Evolutionary conservation across 1,284 basidiomycete genomes (phyloP), one percentile per base, ranked within the genome.

Genomic region (Entoloma clypeatum): DNA sequence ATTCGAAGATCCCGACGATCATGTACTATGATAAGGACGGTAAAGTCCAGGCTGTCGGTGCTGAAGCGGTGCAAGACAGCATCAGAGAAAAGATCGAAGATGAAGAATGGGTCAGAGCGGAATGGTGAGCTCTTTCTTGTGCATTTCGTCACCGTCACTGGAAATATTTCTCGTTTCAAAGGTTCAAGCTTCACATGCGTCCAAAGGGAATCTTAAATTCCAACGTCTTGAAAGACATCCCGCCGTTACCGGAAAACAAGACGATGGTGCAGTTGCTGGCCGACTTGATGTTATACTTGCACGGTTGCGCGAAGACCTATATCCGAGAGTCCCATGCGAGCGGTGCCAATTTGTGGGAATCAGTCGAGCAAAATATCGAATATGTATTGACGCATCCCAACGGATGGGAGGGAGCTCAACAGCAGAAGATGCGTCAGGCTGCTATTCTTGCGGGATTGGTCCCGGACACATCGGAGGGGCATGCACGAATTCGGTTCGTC

Each of bases 201-300:
- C 50, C 50, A 5, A 43, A 41, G 24, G 29, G 23, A 13, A 41
- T 42, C 7, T 31, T 29, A 10, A 17, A 24, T 29, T 37, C 46
- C 14, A 27, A 39, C 8, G 23, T 44, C 10, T 10, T 41, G 11
- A 37, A 54, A 7, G 54, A 60, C 7, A 50, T 74, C 5, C 68
- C 66, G 0, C 56, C 61, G 0, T 63, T 78, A 7, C 74, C 75
- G 0, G 45, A 51, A 0, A 57, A 60, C 23, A 73, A 67, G 53
- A 59, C 63, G 0, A 64, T 67, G 2, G 43, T 67, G 0, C 58
- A 72, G n/a, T 55, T 79, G 28, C 61, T 75, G 9, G 58, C 64
- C 1, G 77, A 79, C 49, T 77, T 77, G 45, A 56, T 79, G 36
- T 49, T 44, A 0, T 81, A 81, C 42, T 57, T 81, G 2, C 68